Conservation (phyloP, 208 protist species). For the Leishmania lainsoni region DNA sequence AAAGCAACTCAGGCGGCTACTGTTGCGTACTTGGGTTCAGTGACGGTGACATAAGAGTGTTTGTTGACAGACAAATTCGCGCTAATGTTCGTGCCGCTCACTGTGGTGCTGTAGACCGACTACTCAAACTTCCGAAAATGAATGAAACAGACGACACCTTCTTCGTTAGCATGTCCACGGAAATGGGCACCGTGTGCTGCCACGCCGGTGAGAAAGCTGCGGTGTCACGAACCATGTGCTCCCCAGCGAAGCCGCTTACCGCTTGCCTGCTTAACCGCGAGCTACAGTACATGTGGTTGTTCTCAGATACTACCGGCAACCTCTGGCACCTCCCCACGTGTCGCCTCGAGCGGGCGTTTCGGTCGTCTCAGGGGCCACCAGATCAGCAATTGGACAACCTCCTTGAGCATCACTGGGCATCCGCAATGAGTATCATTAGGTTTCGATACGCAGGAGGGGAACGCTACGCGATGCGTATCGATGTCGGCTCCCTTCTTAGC, state of each 20-base stretch:
- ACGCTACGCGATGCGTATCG: conserved; percentile 34
- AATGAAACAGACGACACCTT: conserved; percentile 40
- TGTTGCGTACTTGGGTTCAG: conserved; percentile 44
- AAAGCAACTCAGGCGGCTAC: conserved; percentile 7
- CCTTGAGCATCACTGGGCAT: conserved; percentile 35
- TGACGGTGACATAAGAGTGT: conserved; percentile 51
- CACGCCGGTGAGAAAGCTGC: conserved; percentile 53
- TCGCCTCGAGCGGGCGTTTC: conserved; percentile 66
- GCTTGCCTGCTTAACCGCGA: conserved; percentile 50
- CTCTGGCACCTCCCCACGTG: conserved; percentile 84
- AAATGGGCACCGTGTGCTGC: conserved; percentile 66
- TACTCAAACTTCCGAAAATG: conserved; percentile 31
- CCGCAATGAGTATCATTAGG: conserved; percentile 24
- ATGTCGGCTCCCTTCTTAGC: conserved; percentile 33
- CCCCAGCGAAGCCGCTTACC: conserved; percentile 70
- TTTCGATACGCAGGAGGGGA: conserved; percentile 27
- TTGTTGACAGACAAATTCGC: conserved; percentile 25
- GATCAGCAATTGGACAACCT: conserved; percentile 26
- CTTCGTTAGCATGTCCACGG: conserved; percentile 66
- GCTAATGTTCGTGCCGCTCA: conserved; percentile 37
- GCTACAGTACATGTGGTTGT: conserved; percentile 59
- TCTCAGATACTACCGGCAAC: conserved; percentile 55
- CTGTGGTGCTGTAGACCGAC: conserved; percentile 40
- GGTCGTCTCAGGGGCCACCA: conserved; percentile 2
- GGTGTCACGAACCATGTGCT: conserved; percentile 52